Evolutionary conservation across 176 grass and related monocot genomes (phyloP).

Genomic region (Hordeum vulgare): DNA sequence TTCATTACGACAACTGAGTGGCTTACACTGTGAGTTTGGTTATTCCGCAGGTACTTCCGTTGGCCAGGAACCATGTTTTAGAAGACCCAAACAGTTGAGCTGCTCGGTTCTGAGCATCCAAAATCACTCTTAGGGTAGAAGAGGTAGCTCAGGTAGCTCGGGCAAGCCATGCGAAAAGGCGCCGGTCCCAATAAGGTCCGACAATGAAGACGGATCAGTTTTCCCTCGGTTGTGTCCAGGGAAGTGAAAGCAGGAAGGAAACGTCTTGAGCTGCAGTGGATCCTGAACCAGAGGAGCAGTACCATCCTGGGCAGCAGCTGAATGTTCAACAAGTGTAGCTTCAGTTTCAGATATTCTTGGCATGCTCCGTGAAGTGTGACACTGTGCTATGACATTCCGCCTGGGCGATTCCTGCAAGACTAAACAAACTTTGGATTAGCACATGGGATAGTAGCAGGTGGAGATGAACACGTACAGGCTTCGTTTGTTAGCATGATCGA

Average conservation of each 20-base stretch:
- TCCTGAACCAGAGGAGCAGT: constrained; percentile 47
- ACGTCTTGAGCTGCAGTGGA: constrained; percentile 52
- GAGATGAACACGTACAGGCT: not conserved
- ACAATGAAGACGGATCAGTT: constrained; percentile 43
- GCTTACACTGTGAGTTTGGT: not conserved
- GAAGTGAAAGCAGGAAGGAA: constrained; percentile 82
- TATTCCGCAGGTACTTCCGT: constrained; percentile 70
- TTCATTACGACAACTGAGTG: not conserved
- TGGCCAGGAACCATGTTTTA: constrained; percentile 80
- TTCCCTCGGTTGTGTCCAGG: constrained; percentile 84
- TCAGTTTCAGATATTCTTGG: constrained; percentile 1
- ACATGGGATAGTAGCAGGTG: not conserved
- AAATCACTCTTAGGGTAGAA: constrained; percentile 72
- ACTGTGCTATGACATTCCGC: not conserved
- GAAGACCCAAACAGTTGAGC: constrained; percentile 63
- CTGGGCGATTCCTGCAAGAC: constrained; percentile 14
- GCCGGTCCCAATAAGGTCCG: constrained; percentile 32
- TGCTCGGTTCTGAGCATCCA: constrained; percentile 60
- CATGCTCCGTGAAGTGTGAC: not conserved
- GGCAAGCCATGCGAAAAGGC: constrained; percentile 68
- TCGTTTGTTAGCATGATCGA: not conserved
- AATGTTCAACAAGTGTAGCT: constrained; percentile 11
- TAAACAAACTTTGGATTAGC: not conserved
- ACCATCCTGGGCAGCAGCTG: not conserved
- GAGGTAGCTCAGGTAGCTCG: constrained; percentile 73